Base-by-base conservation (phyloP, 1,284 basidiomycete genomes). In the Salmacisia buchloeana region DNA sequence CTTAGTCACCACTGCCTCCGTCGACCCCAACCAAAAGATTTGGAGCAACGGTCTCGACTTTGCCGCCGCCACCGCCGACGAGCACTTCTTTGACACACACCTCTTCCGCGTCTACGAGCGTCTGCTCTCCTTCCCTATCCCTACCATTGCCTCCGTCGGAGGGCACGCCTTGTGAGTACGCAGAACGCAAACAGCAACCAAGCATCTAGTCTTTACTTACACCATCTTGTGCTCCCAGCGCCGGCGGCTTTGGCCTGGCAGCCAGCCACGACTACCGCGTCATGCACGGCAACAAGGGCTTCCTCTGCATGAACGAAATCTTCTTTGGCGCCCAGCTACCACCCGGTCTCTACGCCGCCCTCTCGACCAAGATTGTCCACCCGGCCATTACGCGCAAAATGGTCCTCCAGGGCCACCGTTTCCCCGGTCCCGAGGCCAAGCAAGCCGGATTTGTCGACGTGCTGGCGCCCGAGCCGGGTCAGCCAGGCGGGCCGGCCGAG, bases 261-360 rank as follows among this genome's bases (percentile, higher is more conserved):
- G 81, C 94, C 59, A 85, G 85, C 3, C 94, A 92, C 79, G 93
- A 97, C 80, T 94, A 91, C 81, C 86, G 93, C 35, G 84, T 96
- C 63, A 93, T 94, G 88, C 89, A 86, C 25, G 88, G 90, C 68
- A 88, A 87, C 56, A 86, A 87, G 68, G 89, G 89, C 10, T 93
- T 90, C 87, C 82, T 92, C 64, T 91, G 86, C 79, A 94, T 96
- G 92, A 96, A 96, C 78, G 93, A 97, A 54, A 77, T 77, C 66
- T 69, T 73, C 45, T 77, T 79, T 56, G 72, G 72, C 35, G 75
- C 69, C 13, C 73, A 65, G 3, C 59, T 73, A 36, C 75, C 71
- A 21, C 69, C 69, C 58, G 71, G 77, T 1, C 63, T 78, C 72
- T 83, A 86, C 3, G 83, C 85, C 3, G 80, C 93, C 41, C 81